Base-by-base conservation (phyloP, 129 eudicot genomes). In the Mikania micrantha region DNA sequence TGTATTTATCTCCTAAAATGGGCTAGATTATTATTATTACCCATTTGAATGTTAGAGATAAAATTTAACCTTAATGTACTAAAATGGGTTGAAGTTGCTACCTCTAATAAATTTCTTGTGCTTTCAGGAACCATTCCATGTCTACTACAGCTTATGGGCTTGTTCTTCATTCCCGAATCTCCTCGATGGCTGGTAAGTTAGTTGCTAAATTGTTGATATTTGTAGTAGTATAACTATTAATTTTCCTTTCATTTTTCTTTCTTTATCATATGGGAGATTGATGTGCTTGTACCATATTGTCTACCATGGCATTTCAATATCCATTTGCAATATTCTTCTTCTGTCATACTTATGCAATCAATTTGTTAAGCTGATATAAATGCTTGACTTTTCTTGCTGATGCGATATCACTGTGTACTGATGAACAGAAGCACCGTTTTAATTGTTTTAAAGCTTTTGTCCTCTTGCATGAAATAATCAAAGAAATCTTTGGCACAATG, bases 181-280 rank as follows among this genome's bases (percentile, higher is more conserved):
- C 97, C 96, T 32, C 83, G 97, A 74, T 91, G 94, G 96, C 85
- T 91, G 87, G 97, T 91, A 71, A 77, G 96, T 72, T 25, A 6
- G 54, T 53, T 10, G 24, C 44, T 9, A 76, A 58, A 3, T 11
- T 63, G 41, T 40, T 57, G 24, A 36, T 54, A 40, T 25, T 35
- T 52, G 21, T 50, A 17, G 47, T 19, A 9, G 16, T 8, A 9
- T 47, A n/a, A 53, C 40, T 13, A 22, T 19, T 34, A 16, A 20
- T 62, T 0, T 16, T 44, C 58, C 5, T 52, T 19, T n/a, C n/a
- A n/a, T n/a, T 25, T 22, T 12, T 17, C 29, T 17, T 29, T 11
- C 67, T 36, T 12, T 42, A 36, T 0, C 2, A 4, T 22, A 22
- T 63, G 68, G 10, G 39, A 35, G 34, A 63, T 17, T 17, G 44